Evolutionary conservation across 2,329 filamentous ascomycete species (phyloP), one percentile per base, ranked within the genome.

Genomic region (Gnomoniopsis smithogilvyi): DNA sequence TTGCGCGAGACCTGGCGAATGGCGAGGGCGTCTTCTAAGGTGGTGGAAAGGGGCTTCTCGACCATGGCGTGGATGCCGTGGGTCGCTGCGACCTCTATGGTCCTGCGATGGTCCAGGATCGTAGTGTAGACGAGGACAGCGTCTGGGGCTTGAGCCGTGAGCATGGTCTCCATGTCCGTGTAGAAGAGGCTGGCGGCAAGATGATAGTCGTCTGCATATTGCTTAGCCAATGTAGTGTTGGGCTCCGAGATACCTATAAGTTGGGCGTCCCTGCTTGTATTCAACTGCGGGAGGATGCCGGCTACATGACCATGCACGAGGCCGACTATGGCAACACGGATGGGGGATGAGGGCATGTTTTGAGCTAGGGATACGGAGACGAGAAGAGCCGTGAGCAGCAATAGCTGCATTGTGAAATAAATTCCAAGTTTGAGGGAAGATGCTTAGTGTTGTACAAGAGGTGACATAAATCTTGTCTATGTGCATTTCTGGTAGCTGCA

Each of bases 1-100:
- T 41, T 12, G 36, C 36, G 36, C 36, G 36, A 41, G 12, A 41
- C 36, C 36, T 41, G 36, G 8, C 36, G 36, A 12, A 41, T 41
- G 36, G 36, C 36, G 7, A 41, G 36, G 36, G 36, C 36, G 17
- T 41, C 36, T 3, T 52, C 36, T 43, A 64, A 52, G 3, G 64
- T 59, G 41, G 58, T 47, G n/a, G 54, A 30, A 38, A 62, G 59
- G 8, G 63, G 54, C 49, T 30, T 54, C 12, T 51, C 21, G 21
- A 62, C 30, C 21, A 53, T 53, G 24, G 30, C n/a, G 19, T 57
- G 36, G 36, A 41, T n/a, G 36, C 36, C 36, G 36, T 41, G 36
- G 12, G 36, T 12, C 36, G 36, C 36, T 14, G 36, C 36, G 12
- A 12, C 36, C 36, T 41, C 36, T 7, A 41, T 41, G 36, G 36